A percentile compares a stretch with the other conserved stretches of the same genome.
Evolutionary conservation across 805 yeast genomes (phyloP).

Genomic region (Alloascoidea africana): DNA sequence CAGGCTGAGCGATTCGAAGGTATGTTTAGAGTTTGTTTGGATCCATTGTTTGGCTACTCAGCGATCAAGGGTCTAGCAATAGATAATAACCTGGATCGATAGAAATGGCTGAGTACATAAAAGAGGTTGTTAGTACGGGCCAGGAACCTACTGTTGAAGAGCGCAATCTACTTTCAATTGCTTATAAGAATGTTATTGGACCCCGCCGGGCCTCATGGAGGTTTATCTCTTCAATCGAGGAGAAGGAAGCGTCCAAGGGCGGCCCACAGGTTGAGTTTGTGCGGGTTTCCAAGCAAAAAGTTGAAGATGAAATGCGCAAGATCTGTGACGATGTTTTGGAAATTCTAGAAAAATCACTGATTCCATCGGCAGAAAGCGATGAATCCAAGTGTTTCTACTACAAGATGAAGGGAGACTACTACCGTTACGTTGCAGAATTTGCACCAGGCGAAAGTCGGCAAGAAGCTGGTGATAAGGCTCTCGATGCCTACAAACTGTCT

Average conservation of each 20-base stretch:
- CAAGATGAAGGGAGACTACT: conserved; percentile 99
- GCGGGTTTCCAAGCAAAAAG: conserved; percentile 91
- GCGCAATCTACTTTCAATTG: conserved; percentile 92
- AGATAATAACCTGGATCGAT: too few species aligned
- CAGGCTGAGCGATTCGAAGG: conserved; percentile 99
- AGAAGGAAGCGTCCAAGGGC: conserved; percentile 97
- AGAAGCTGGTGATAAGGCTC: conserved; percentile 86
- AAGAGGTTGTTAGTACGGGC: conserved; percentile 71
- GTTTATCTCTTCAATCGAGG: conserved; percentile 96
- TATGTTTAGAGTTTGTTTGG: too few species aligned
- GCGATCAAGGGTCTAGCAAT: too few species aligned
- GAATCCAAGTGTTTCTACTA: conserved; percentile 97
- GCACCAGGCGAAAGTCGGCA: conserved; percentile 88
- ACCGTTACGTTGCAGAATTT: conserved; percentile 97
- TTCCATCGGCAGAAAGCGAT: conserved; percentile 92
- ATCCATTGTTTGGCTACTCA: too few species aligned
- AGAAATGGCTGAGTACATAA: conserved; percentile 99
- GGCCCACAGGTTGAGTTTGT: conserved; percentile 69
- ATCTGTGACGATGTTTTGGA: conserved; percentile 89
- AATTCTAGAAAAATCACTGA: conserved; percentile 79
- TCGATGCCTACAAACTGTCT: conserved; percentile 92
- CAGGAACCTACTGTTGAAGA: conserved; percentile 91
- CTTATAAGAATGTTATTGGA: conserved; percentile 97
- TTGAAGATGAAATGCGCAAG: conserved; percentile 85
- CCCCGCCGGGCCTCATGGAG: conserved; percentile 99